Evolutionary conservation across 2,329 filamentous ascomycete species (phyloP), one percentile per base, ranked within the genome.

Genomic region (Apiospora koreana): DNA sequence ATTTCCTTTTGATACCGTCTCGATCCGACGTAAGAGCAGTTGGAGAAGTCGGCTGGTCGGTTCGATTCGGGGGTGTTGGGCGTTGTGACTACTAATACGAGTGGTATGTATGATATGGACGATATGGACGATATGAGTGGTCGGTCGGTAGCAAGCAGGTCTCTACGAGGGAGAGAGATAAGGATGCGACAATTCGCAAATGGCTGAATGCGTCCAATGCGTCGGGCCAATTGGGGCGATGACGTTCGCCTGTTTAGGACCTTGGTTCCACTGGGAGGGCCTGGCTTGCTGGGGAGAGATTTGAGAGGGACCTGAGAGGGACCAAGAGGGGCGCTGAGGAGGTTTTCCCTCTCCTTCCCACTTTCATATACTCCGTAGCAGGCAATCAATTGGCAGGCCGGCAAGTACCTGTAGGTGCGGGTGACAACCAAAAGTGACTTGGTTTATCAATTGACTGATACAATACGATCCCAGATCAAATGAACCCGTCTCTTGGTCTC

Each of bases 211-310:
- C 28, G 18, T 3, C 50, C 31, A 21, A 31, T 62, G 10, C n/a
- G 54, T 38, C 54, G 54, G 31, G 54, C 21, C 54, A 58, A 58
- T 62, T 38, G 54, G 28, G 50, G 50, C 50, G 50, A 58, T 58
- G 50, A 58, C 50, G 50, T 58, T 25, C 50, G 18, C 25, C 50
- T 31, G 50, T 58, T 58, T 54, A 14, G 28, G 50, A 28, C 28
- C 7, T 58, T 58, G 28, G 50, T 21, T 58, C 50, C 50, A 58
- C 50, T 58, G 50, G 23, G 23, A 25, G 23, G 35, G 35, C 35
- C 35, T 35, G 35, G 35, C n/a, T n/a, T n/a, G 35, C 35, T 38
- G 35, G 35, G 35, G 35, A n/a, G n/a, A n/a, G n/a, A n/a, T n/a
- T n/a, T n/a, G n/a, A n/a, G n/a, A n/a, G n/a, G 23, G 35, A 8